Conservation (phyloP, 306 rosid genomes). For the Acacia melanoxylon region DNA sequence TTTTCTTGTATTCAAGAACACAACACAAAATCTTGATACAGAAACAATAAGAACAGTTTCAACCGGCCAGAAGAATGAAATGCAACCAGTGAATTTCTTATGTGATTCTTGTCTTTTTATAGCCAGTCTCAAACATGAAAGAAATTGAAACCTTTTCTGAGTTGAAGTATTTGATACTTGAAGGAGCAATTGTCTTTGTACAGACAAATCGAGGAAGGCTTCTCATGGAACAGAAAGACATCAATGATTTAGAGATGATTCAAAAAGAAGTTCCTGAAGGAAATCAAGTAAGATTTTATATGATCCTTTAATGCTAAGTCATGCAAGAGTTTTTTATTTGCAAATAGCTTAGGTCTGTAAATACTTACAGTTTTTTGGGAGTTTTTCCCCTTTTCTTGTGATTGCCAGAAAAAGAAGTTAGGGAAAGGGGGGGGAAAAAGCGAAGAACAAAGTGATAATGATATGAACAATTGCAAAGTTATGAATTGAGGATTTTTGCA, state of each 20-base stretch:
- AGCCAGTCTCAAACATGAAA: not conserved
- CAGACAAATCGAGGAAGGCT: conserved; percentile 28
- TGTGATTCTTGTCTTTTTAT: not conserved
- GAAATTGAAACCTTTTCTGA: not conserved
- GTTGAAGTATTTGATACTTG: conserved; percentile 38
- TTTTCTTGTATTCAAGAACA: too few species aligned
- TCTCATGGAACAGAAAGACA: conserved; percentile 15
- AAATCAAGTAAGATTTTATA: conserved; percentile 34
- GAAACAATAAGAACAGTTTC: conserved; percentile 27
- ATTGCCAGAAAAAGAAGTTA: too few species aligned
- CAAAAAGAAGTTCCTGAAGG: conserved; percentile 28
- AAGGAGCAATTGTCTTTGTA: conserved; percentile 36
- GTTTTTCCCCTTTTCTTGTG: not conserved
- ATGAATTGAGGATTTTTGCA: too few species aligned
- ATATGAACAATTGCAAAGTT: too few species aligned
- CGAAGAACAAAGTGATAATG: too few species aligned
- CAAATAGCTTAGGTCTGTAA: not conserved
- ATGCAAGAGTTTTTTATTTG: not conserved
- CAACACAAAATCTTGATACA: conserved; percentile 7
- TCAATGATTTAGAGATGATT: conserved; percentile 30
- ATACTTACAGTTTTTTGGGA: not conserved
- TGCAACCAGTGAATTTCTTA: conserved; percentile 30
- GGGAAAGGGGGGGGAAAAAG: too few species aligned
- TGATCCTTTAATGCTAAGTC: not conserved
- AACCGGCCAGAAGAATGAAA: conserved; percentile 17